Conservation (phyloP, 1,284 basidiomycete species). For the Microbotryum violaceum region DNA sequence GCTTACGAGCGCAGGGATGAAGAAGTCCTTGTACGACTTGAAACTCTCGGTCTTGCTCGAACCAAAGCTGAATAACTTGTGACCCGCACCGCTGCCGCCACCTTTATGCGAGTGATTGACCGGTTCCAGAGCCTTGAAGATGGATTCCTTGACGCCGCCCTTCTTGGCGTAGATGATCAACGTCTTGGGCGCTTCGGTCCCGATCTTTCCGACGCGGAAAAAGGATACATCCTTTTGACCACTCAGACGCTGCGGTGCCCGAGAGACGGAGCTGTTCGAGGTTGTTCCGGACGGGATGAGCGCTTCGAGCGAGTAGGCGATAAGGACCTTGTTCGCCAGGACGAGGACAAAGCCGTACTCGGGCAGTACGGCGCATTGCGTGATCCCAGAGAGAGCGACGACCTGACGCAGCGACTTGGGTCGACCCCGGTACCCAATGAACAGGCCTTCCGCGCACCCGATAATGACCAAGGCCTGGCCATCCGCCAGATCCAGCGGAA, state of each 20-base stretch:
- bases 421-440: slow-evolving; percentile 88
- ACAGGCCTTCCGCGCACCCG: slow-evolving; percentile 90
- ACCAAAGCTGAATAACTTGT: slow-evolving; percentile 61
- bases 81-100: slow-evolving; percentile 52
- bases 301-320: slow-evolving; percentile 75
- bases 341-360: slow-evolving; percentile 94
- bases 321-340: slow-evolving; percentile 69
- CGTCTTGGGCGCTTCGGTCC: slow-evolving; percentile 55
- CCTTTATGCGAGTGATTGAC: slow-evolving; percentile 73
- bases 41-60: slow-evolving; percentile 77
- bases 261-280: slow-evolving; percentile 18
- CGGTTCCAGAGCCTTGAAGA: slow-evolving; percentile 89
- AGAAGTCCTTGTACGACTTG: slow-evolving; percentile 76
- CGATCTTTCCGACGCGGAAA: slow-evolving; percentile 82
- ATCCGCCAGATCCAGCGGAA: slow-evolving; percentile 54
- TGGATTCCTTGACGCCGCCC: slow-evolving; percentile 79
- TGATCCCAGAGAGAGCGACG: slow-evolving; percentile 79
- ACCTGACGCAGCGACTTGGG: slow-evolving; percentile 79
- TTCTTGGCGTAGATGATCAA: slow-evolving; percentile 89
- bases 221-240: slow-evolving; percentile 85
- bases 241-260: slow-evolving; percentile 71
- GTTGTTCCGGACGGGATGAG: slow-evolving; percentile 74
- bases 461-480: slow-evolving; percentile 76
- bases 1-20: slow-evolving; percentile 78
- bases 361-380: slow-evolving; percentile 88